A percentile compares a stretch with the other conserved stretches of the same genome.
These are phyloP conservation scores for Adansonia rubrostipa DNA, from an alignment of 441 rosid species.

Conservation along the genomic window DNA sequence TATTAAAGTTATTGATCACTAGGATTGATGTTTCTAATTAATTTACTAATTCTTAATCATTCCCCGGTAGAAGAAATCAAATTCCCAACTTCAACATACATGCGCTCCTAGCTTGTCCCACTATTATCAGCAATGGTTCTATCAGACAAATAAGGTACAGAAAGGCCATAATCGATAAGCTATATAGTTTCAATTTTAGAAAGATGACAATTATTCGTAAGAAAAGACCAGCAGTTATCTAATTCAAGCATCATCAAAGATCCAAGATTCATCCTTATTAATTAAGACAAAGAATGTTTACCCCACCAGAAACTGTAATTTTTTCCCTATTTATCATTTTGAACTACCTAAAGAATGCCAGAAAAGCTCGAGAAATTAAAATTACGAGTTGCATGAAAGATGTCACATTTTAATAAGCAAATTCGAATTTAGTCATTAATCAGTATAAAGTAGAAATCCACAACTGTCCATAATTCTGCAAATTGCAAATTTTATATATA, in stretches of 20 bases:
- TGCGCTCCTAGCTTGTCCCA: background rate
- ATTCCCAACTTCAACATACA: background rate
- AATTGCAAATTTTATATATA: too few relatives aligned
- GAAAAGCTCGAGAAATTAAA: slow-evolving; percentile 2
- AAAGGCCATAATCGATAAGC: background rate
- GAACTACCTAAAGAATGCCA: background rate
- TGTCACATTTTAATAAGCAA: background rate
- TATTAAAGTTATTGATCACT: background rate
- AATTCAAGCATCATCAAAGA: background rate
- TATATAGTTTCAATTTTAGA: background rate
- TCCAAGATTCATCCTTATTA: background rate
- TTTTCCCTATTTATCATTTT: background rate
- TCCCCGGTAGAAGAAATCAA: background rate
- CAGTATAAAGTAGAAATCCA: background rate
- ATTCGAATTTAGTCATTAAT: background rate
- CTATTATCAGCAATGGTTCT: slow-evolving; percentile 1
- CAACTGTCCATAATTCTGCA: too few relatives aligned
- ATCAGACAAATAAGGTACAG: slow-evolving; percentile 3
- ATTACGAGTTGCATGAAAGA: background rate
- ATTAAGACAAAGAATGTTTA: background rate
- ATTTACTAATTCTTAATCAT: too few relatives aligned
- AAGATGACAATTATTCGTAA: background rate
- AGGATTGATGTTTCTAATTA: too few relatives aligned
- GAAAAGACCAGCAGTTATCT: background rate
- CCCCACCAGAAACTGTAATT: background rate